phyloP scores from a whole-genome alignment of 495 filamentous ascomycete species.

The Penicillium mononematosum region DNA sequence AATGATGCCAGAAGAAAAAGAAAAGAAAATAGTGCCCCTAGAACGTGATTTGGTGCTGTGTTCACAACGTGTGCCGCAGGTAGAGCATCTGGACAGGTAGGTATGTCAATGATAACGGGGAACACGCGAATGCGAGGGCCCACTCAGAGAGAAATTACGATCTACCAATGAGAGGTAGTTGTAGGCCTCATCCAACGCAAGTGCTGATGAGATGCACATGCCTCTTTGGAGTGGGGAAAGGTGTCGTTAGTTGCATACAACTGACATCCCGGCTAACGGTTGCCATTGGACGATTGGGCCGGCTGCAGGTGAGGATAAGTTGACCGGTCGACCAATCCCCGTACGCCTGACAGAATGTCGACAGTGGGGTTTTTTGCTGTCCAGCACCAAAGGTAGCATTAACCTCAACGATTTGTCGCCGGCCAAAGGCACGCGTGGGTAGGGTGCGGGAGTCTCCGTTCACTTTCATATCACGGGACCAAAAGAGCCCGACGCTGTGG shows the following conservation, averaged over 20 bases:
- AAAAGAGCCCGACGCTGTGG: conserved; percentile 40
- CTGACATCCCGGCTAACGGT: conserved; percentile 21
- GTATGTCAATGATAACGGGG: conserved; percentile 27
- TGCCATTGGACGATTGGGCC: conserved; percentile 34
- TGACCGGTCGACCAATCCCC: conserved; percentile 35
- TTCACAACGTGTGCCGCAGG: conserved; percentile 4
- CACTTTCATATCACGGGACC: conserved; percentile 47
- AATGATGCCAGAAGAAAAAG: background rate
- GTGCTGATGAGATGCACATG: conserved; percentile 23
- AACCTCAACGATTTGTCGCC: conserved; percentile 41
- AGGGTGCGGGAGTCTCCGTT: conserved; percentile 42
- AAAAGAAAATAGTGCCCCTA: background rate
- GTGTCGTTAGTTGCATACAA: conserved; percentile 38
- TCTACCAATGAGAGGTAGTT: conserved; percentile 24
- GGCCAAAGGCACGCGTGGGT: conserved; percentile 32
- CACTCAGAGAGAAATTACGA: conserved; percentile 20
- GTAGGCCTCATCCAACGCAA: conserved; percentile 12
- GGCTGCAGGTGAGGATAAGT: conserved; percentile 33
- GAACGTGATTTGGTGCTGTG: background rate
- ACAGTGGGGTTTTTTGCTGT: conserved; percentile 32
- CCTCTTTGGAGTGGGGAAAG: conserved; percentile 21
- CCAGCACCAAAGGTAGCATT: conserved; percentile 26
- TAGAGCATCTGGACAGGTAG: conserved; percentile 5
- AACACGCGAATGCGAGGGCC: conserved; percentile 34
- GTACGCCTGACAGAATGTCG: conserved; percentile 17